Percentiles rank a stretch among this genome's conserved stretches.
These are phyloP conservation scores for Magnusiomyces paraingens DNA, from an alignment of 1,139 yeast genomes.

Conservation along the genomic window DNA sequence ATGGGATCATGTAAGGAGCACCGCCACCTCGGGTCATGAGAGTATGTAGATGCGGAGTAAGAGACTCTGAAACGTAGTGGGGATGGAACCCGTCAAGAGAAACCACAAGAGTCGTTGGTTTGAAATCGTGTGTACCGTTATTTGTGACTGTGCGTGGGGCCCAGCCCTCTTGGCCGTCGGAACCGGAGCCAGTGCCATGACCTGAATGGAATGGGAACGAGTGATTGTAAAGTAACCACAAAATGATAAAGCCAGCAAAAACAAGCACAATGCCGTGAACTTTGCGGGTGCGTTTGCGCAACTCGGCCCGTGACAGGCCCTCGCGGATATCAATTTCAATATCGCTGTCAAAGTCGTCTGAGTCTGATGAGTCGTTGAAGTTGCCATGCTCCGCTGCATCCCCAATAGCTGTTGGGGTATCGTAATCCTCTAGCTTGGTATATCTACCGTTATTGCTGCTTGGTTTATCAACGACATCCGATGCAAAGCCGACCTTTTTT, in stretches of 20 bases:
- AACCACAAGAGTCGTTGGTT: constrained; percentile 70
- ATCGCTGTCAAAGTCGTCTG: constrained; percentile 16
- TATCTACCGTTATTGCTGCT: constrained; percentile 3
- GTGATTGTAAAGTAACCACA: constrained; percentile 15
- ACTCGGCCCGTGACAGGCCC: constrained; percentile 11
- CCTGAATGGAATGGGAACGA: constrained; percentile 3
- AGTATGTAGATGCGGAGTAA: constrained; percentile 66
- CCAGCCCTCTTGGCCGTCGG: neutral
- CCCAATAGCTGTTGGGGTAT: neutral
- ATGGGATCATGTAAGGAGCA: constrained; percentile 79
- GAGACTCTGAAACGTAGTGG: constrained; percentile 59
- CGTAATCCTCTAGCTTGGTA: neutral
- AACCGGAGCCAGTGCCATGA: neutral
- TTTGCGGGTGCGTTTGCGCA: constrained; percentile 8
- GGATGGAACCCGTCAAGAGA: constrained; percentile 92
- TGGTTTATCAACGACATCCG: neutral
- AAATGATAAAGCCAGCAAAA: constrained; percentile 7
- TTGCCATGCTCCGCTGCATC: constrained; percentile 5
- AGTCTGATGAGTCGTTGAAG: constrained; percentile 11
- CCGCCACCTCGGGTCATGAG: constrained; percentile 51
- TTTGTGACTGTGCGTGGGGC: constrained; percentile 5
- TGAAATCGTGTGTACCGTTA: constrained; percentile 68
- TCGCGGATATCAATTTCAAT: constrained; percentile 17
- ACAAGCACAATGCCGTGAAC: constrained; percentile 13
- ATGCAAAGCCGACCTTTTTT: constrained; percentile 16